Evolutionary conservation across 2,329 filamentous ascomycete genomes (phyloP).

Genomic region (Penicillium sp.): DNA sequence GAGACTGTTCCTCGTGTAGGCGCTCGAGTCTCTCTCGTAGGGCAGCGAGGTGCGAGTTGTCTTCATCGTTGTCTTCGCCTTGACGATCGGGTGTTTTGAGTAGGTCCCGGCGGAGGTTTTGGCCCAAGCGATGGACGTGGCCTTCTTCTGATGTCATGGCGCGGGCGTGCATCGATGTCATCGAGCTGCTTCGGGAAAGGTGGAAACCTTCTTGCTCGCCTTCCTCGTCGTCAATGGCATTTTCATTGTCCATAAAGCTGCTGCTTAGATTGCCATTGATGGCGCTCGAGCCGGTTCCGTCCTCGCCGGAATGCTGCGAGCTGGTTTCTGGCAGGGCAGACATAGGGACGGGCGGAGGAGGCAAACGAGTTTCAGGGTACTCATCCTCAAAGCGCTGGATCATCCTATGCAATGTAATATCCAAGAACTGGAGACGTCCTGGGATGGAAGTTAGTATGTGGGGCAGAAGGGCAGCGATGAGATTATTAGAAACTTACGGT

Average conservation of each 20-base stretch:
- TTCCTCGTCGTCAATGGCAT: slow-evolving; percentile 43
- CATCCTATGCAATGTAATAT: slow-evolving; percentile 83
- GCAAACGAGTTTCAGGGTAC: slow-evolving; percentile 79
- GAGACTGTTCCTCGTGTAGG: slow-evolving; percentile 44
- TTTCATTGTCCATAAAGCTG: slow-evolving; percentile 32
- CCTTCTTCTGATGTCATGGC: slow-evolving; percentile 69
- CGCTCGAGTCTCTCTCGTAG: slow-evolving; percentile 46
- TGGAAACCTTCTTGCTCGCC: slow-evolving; percentile 46
- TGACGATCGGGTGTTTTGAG: slow-evolving; percentile 51
- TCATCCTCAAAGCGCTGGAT: slow-evolving; percentile 96
- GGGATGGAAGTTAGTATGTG: slow-evolving; percentile 26
- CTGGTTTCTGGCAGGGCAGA: slow-evolving; percentile 26
- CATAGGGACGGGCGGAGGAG: slow-evolving; percentile 20
- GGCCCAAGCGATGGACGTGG: slow-evolving; percentile 67
- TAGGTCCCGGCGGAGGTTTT: slow-evolving; percentile 65
- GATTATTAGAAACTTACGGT: slow-evolving; percentile 59
- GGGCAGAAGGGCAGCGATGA: neutral
- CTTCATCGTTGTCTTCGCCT: slow-evolving; percentile 33
- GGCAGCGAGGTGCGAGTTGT: slow-evolving; percentile 47
- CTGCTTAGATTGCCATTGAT: slow-evolving; percentile 34
- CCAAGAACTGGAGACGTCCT: slow-evolving; percentile 81
- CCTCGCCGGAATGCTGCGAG: slow-evolving; percentile 38
- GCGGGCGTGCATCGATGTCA: slow-evolving; percentile 67
- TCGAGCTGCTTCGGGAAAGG: slow-evolving; percentile 61
- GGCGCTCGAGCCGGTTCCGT: slow-evolving; percentile 20